phyloP scores from a whole-genome alignment of 1,139 yeast species.

The Hanseniaspora sp. region DNA sequence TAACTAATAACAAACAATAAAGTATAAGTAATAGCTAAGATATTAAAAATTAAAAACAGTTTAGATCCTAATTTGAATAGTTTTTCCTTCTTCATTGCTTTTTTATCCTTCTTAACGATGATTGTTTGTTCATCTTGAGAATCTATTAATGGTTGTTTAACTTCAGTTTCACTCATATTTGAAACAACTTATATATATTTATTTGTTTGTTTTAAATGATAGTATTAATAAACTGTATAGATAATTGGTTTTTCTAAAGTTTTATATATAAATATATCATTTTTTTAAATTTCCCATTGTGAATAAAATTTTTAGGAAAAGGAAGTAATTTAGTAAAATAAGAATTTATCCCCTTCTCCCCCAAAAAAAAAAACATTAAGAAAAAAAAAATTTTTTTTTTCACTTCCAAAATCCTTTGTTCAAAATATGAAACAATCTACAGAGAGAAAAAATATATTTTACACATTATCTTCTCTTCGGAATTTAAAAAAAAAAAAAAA shows the following conservation, averaged over 20 bases:
- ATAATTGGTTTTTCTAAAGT: too few species aligned
- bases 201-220: background rate
- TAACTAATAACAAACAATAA: background rate
- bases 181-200: background rate
- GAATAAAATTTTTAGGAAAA: too few species aligned
- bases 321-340: background rate
- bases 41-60: conserved; percentile 4
- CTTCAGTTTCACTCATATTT: background rate
- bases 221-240: background rate
- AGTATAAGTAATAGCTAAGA: background rate
- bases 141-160: background rate
- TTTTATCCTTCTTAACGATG: conserved; percentile 10
- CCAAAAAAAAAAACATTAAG: background rate
- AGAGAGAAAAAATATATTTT: too few species aligned
- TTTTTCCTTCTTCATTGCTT: background rate
- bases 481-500: too few species aligned
- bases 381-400: too few species aligned
- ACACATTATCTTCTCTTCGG: too few species aligned
- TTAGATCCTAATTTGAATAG: conserved; percentile 5
- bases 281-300: background rate
- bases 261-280: too few species aligned
- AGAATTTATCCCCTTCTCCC: background rate
- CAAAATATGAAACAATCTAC: too few species aligned
- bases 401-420: too few species aligned
- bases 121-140: background rate